These are phyloP conservation scores for Lipomyces yamanashiensis DNA, from an alignment of 805 yeast species.

Conservation along the genomic window DNA sequence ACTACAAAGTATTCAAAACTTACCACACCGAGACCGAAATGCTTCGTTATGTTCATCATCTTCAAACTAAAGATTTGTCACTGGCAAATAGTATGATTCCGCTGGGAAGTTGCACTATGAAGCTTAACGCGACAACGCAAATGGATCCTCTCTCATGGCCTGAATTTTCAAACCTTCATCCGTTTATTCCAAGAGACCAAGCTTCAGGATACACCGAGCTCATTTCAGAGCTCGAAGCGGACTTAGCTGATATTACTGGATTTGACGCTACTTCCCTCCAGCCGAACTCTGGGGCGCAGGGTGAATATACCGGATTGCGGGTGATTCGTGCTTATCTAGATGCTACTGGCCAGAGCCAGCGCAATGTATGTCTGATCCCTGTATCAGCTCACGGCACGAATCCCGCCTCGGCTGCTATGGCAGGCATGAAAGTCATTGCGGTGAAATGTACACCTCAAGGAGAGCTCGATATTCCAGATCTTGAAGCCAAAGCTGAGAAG, in stretches of 20 bases:
- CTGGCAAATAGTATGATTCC: slow-evolving; percentile 97
- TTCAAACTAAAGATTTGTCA: slow-evolving; percentile 88
- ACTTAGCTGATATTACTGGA: slow-evolving; percentile 90
- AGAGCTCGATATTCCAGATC: slow-evolving; percentile 79
- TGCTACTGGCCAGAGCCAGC: slow-evolving; percentile 67
- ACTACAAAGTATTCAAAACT: slow-evolving; percentile 78
- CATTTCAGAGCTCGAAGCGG: slow-evolving; percentile 75
- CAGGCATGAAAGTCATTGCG: slow-evolving; percentile 90
- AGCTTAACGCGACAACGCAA: slow-evolving; percentile 90
- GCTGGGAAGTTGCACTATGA: slow-evolving; percentile 97
- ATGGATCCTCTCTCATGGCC: slow-evolving; percentile 96
- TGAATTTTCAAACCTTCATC: slow-evolving; percentile 85
- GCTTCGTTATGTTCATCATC: slow-evolving; percentile 82
- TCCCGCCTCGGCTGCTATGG: slow-evolving; percentile 98
- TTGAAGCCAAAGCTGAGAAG: slow-evolving; percentile 71
- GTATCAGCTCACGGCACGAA: slow-evolving; percentile 98
- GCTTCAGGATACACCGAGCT: slow-evolving; percentile 84
- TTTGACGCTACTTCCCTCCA: slow-evolving; percentile 87
- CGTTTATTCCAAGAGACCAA: slow-evolving; percentile 88
- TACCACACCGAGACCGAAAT: slow-evolving; percentile 95
- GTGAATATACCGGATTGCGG: slow-evolving; percentile 93
- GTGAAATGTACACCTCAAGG: slow-evolving; percentile 87
- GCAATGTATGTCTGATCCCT: slow-evolving; percentile 92
- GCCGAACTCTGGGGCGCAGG: slow-evolving; percentile 99
- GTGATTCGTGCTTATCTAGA: slow-evolving; percentile 80